Evolutionary conservation across 2,329 filamentous ascomycete genomes (phyloP).

Genomic region (Simplicillium sp.): DNA sequence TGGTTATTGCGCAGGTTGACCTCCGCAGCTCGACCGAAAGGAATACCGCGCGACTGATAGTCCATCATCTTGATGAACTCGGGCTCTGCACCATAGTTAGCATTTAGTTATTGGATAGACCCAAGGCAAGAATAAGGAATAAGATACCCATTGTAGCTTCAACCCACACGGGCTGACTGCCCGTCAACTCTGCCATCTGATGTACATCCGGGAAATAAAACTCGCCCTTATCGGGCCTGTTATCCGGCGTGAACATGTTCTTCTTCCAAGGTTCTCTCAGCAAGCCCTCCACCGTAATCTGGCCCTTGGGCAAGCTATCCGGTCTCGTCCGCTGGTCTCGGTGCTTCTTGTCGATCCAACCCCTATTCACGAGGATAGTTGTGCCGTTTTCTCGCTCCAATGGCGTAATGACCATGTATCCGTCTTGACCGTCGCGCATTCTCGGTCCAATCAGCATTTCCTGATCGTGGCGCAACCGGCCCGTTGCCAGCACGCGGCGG

Average conservation of each 20-base stretch:
- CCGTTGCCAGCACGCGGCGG: conserved; percentile 67
- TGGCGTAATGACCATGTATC: conserved; percentile 86
- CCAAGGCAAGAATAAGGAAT: background rate
- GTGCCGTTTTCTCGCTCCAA: conserved; percentile 61
- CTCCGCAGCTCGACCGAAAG: conserved; percentile 78
- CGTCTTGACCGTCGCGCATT: conserved; percentile 79
- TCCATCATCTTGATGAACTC: conserved; percentile 70
- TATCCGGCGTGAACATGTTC: conserved; percentile 94
- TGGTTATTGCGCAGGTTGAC: conserved; percentile 96
- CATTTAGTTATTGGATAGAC: background rate
- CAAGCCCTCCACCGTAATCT: conserved; percentile 74
- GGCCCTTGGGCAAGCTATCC: conserved; percentile 56
- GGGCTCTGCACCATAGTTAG: conserved; percentile 45
- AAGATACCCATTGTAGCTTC: conserved; percentile 81
- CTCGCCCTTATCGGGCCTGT: conserved; percentile 70
- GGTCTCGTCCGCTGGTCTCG: conserved; percentile 55
- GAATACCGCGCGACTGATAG: conserved; percentile 71
- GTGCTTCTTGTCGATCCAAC: conserved; percentile 80
- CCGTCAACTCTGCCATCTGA: conserved; percentile 78
- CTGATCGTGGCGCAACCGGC: conserved; percentile 71
- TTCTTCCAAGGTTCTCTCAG: conserved; percentile 89
- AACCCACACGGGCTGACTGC: conserved; percentile 85
- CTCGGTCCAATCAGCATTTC: conserved; percentile 96
- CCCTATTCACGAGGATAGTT: conserved; percentile 79
- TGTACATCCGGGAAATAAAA: conserved; percentile 94